A percentile compares a stretch with the other conserved stretches of the same genome.
These are phyloP conservation scores for Linderniella brevidens DNA, from an alignment of 257 asterid genomes.

Conservation along the genomic window DNA sequence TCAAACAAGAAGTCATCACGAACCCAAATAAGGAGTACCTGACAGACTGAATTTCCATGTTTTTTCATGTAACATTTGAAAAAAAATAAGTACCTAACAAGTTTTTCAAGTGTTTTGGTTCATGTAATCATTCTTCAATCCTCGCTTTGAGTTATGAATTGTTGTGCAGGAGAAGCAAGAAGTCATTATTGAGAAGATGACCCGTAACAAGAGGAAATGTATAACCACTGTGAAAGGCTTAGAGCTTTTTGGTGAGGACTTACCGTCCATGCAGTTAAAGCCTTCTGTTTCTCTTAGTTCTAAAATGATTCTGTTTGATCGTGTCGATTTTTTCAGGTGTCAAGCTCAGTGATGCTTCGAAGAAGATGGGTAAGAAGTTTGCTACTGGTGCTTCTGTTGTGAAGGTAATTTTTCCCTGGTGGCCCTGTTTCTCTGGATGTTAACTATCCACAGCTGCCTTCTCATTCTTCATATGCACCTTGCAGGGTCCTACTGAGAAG, in stretches of 20 bases:
- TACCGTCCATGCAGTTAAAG: slow-evolving; percentile 6
- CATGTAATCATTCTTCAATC: too few species aligned
- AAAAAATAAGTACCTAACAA: too few species aligned
- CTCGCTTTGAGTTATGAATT: slow-evolving; percentile 6
- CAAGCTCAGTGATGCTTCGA: slow-evolving; percentile 87
- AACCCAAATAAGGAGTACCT: too few species aligned
- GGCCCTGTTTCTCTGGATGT: slow-evolving; percentile 5
- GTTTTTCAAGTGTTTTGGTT: too few species aligned
- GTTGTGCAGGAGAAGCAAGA: slow-evolving; percentile 73
- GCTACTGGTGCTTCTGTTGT: slow-evolving; percentile 98
- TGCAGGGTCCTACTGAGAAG: slow-evolving; percentile 93
- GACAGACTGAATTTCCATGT: background rate
- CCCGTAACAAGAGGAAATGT: slow-evolving; percentile 87
- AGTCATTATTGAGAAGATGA: slow-evolving; percentile 82
- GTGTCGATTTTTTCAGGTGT: slow-evolving; percentile 38
- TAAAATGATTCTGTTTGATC: slow-evolving; percentile 7
- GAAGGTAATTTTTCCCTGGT: slow-evolving; percentile 34
- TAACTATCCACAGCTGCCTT: slow-evolving; percentile 3
- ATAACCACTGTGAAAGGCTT: slow-evolving; percentile 95
- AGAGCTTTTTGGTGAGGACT: slow-evolving; percentile 65
- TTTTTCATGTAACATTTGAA: background rate
- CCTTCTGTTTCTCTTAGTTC: slow-evolving; percentile 3
- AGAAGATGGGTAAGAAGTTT: slow-evolving; percentile 93
- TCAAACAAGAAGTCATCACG: too few species aligned
- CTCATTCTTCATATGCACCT: slow-evolving; percentile 6